phyloP scores from a whole-genome alignment of 192 early-diverging fungal species.

The Rhizoclosmatium sp. region DNA sequence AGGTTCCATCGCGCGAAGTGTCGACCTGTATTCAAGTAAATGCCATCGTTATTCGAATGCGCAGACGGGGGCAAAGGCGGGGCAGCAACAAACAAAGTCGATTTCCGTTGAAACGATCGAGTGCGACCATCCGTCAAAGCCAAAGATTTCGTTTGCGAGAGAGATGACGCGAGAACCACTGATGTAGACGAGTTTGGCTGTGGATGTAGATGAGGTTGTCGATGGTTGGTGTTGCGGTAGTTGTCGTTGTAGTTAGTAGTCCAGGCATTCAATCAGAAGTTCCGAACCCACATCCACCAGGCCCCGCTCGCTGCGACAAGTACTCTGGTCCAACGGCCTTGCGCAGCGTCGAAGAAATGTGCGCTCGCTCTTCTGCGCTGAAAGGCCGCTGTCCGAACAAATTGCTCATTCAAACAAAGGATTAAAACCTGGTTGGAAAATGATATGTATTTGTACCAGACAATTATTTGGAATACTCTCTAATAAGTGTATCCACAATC shows the following conservation, averaged over 20 bases:
- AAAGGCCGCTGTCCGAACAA: slow-evolving; percentile 37
- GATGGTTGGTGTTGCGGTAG: too few species aligned
- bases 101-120: slow-evolving; percentile 74
- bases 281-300: slow-evolving; percentile 59
- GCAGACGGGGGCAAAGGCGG: background rate
- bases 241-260: background rate
- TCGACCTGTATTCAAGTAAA: slow-evolving; percentile 14
- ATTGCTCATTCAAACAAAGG: too few species aligned
- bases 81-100: slow-evolving; percentile 73
- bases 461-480: background rate
- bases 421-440: too few species aligned
- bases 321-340: slow-evolving; percentile 76
- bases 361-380: slow-evolving; percentile 32
- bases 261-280: background rate
- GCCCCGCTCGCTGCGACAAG: slow-evolving; percentile 69
- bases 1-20: slow-evolving; percentile 28
- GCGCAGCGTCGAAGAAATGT: slow-evolving; percentile 52
- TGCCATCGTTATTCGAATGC: background rate
- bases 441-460: too few species aligned
- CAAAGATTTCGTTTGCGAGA: slow-evolving; percentile 93
- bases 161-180: slow-evolving; percentile 85
- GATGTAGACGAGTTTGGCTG: slow-evolving; percentile 73
- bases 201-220: background rate
- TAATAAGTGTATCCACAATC: slow-evolving; percentile 13
- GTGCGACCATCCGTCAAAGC: slow-evolving; percentile 92